Evolutionary conservation across 2,329 filamentous ascomycete genomes (phyloP), one percentile per base, ranked within the genome.

Genomic region (Parascedosporium putredinis): DNA sequence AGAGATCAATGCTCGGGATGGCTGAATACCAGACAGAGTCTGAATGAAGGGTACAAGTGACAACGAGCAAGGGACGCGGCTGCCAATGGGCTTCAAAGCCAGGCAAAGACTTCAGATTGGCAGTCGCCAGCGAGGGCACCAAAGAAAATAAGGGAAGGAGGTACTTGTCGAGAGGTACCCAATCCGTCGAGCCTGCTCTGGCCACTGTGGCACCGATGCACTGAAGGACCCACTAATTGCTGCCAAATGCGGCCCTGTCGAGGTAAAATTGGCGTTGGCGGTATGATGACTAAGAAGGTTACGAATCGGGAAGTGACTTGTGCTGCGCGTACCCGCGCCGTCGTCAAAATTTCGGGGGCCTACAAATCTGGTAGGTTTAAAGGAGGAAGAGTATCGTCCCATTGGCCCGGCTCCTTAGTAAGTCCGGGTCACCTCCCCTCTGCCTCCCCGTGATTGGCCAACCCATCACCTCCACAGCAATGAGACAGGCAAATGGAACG

Each of bases 11-110:
- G 42, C 27, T 31, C 12, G 27, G 27, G 24, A 48, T 48, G 45
- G 45, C 45, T 48, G 45, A 48, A 40, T 48, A 48, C 45, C 31
- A 40, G n/a, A n/a, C n/a, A n/a, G 33, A 31, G 24, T 48, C 45
- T 48, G 45, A 27, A 40, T 24, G n/a, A 48, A 36, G 7, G 27
- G 27, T 31, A 31, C 27, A 31, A 31, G 27, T 40, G 10, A 20
- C 36, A 40, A 36, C 33, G 33, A 16, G 33, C 27, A 31, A 31
- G 8, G 33, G 33, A 31, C 27, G 33, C 36, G 18, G 18, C 36
- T n/a, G 36, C n/a, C 36, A 40, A 40, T 20, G 18, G 36, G 36
- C 36, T 31, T 31, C 27, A 31, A 31, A 31, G 27, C 27, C 27
- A 31, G 12, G 27, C 27, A 6, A 31, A 31, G 18, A n/a, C 18